Evolutionary conservation across 139 green algal species (phyloP).

Genomic region (Bryopsis sp.): DNA sequence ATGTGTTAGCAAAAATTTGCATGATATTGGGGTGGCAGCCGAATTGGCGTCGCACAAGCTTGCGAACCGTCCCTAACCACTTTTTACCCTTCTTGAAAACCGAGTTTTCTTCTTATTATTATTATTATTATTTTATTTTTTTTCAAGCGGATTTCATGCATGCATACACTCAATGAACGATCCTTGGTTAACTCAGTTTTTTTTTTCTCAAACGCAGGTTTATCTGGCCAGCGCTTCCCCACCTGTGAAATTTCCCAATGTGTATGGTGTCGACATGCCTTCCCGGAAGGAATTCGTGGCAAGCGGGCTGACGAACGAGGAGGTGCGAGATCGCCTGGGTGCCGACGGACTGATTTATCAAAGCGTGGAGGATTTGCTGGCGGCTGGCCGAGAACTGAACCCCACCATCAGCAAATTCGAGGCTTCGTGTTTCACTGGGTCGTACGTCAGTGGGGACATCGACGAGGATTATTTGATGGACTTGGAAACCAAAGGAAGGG

Average conservation of each 20-base stretch:
- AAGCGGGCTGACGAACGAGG: slow-evolving; percentile 62
- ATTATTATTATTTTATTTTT: no score
- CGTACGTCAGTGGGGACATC: slow-evolving; percentile 76
- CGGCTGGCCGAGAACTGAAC: slow-evolving; percentile 67
- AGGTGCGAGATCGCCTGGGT: slow-evolving; percentile 61
- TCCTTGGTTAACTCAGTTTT: background rate
- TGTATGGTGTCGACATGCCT: slow-evolving; percentile 99
- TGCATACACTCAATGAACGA: background rate
- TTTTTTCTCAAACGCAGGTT: slow-evolving; percentile 40
- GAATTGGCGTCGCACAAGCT: no score
- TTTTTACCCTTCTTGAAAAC: no score
- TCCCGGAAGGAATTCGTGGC: slow-evolving; percentile 87
- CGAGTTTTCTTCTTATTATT: no score
- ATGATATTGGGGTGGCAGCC: no score
- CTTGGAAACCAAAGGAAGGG: slow-evolving; percentile 54
- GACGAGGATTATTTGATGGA: slow-evolving; percentile 67
- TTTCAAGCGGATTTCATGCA: no score
- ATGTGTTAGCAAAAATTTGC: no score
- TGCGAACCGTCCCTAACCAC: no score
- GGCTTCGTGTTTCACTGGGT: slow-evolving; percentile 85
- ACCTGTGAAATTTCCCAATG: slow-evolving; percentile 90
- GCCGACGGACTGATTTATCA: slow-evolving; percentile 94
- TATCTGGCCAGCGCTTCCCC: slow-evolving; percentile 91
- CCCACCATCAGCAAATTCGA: slow-evolving; percentile 78
- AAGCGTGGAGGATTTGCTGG: slow-evolving; percentile 66